Evolutionary conservation across 208 protist species (phyloP).

Genomic region (Porcisia deanei): DNA sequence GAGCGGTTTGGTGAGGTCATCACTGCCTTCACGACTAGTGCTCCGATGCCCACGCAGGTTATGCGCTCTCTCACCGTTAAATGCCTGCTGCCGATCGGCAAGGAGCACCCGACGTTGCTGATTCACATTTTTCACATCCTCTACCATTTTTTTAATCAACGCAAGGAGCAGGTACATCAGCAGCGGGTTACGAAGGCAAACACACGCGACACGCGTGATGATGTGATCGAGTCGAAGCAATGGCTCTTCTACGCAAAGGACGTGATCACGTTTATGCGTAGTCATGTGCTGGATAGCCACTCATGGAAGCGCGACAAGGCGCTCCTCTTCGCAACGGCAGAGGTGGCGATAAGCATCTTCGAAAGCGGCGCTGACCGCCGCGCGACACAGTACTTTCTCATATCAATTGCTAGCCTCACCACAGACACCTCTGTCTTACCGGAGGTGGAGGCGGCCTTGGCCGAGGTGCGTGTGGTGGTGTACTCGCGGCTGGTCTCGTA

Average conservation of each 20-base stretch:
- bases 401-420: constrained; percentile 35
- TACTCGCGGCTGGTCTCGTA: constrained; percentile 53
- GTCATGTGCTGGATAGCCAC: constrained; percentile 44
- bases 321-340: constrained; percentile 33
- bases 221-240: constrained; percentile 61
- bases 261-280: constrained; percentile 52
- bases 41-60: constrained; percentile 37
- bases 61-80: constrained; percentile 52
- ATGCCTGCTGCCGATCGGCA: constrained; percentile 58
- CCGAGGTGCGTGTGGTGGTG: constrained; percentile 34
- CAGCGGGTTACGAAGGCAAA: constrained; percentile 4
- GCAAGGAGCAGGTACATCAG: constrained; percentile 12
- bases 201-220: constrained; percentile 25
- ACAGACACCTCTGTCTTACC: constrained; percentile 11
- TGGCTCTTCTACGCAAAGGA: constrained; percentile 73
- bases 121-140: constrained; percentile 37
- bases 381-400: constrained; percentile 39
- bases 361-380: constrained; percentile 42
- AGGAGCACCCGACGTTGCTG: constrained; percentile 41
- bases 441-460: constrained; percentile 26
- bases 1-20: constrained; percentile 49
- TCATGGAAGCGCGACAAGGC: constrained; percentile 33
- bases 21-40: constrained; percentile 22
- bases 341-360: constrained; percentile 46
- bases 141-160: constrained; percentile 41